Percentiles rank a stretch among this genome's conserved stretches.
Evolutionary conservation across 2,329 filamentous ascomycete species (phyloP).

Genomic region (Acarospora socialis): DNA sequence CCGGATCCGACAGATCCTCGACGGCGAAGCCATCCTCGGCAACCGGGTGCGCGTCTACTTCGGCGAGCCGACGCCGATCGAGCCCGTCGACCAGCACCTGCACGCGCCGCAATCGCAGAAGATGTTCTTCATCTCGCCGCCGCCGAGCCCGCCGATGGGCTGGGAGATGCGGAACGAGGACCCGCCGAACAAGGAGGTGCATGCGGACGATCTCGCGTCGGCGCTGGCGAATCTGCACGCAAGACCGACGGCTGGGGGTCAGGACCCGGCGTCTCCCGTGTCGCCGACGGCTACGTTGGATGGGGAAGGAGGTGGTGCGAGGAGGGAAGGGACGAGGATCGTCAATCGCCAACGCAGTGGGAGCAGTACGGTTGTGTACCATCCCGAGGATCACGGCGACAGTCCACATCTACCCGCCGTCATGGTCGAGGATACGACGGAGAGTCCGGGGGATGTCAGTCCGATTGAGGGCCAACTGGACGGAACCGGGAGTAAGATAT

Average conservation of each 20-base stretch:
- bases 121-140: slow-evolving; percentile 52
- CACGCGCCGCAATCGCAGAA: slow-evolving; percentile 44
- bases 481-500: slow-evolving; percentile 28
- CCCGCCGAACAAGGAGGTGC: slow-evolving; percentile 51
- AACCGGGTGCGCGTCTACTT: slow-evolving; percentile 35
- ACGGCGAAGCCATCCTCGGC: slow-evolving; percentile 22
- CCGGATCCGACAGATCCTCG: slow-evolving; percentile 28
- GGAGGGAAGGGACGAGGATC: not conserved
- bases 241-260: slow-evolving; percentile 4
- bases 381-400: slow-evolving; percentile 47
- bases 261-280: slow-evolving; percentile 23
- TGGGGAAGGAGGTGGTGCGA: slow-evolving; percentile 1
- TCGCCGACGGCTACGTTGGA: slow-evolving; percentile 14
- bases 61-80: slow-evolving; percentile 36
- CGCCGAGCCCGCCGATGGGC: slow-evolving; percentile 48
- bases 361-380: slow-evolving; percentile 47
- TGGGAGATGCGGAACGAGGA: slow-evolving; percentile 51
- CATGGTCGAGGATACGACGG: slow-evolving; percentile 47
- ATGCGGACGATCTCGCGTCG: slow-evolving; percentile 45
- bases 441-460: slow-evolving; percentile 29
- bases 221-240: slow-evolving; percentile 41
- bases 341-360: slow-evolving; percentile 26
- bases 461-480: slow-evolving; percentile 28
- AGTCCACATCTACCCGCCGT: slow-evolving; percentile 47
- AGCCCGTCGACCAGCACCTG: slow-evolving; percentile 30